These are phyloP conservation scores for Jackrogersella multiformis DNA, from an alignment of 495 filamentous ascomycete species.

Conservation along the genomic window DNA sequence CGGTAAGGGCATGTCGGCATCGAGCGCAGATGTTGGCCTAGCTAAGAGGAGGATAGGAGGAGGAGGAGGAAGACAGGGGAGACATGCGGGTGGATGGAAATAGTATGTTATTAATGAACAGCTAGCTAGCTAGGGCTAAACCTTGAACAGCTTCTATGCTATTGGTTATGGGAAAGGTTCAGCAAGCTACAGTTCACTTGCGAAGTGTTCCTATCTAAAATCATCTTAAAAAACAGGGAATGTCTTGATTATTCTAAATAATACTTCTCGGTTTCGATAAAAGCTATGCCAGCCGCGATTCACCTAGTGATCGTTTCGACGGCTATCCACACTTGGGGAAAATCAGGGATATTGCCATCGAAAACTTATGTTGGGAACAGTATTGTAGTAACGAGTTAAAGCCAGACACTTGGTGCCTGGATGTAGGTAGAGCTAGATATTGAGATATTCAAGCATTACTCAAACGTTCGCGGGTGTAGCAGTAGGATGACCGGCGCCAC, in stretches of 20 bases:
- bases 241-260: too few relatives aligned
- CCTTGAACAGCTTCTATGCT: not conserved
- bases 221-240: too few relatives aligned
- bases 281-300: too few relatives aligned
- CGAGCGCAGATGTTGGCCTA: not conserved
- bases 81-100: constrained; percentile 25
- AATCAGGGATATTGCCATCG: not conserved
- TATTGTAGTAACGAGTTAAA: too few relatives aligned
- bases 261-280: too few relatives aligned
- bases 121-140: not conserved
- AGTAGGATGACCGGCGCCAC: not conserved
- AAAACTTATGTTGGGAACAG: too few relatives aligned
- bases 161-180: not conserved
- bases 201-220: too few relatives aligned
- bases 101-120: not conserved
- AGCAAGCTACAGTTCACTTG: too few relatives aligned
- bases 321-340: not conserved
- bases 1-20: constrained; percentile 28
- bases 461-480: constrained; percentile 1
- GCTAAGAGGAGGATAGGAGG: not conserved
- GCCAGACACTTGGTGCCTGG: too few relatives aligned
- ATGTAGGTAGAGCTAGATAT: too few relatives aligned
- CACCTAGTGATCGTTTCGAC: not conserved
- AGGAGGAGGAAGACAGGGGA: constrained; percentile 6
- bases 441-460: not conserved